A percentile compares a stretch with the other conserved stretches of the same genome.
phyloP scores from a whole-genome alignment of 768 basidiomycete species.

The Pilatotrama ljubarskyi region DNA sequence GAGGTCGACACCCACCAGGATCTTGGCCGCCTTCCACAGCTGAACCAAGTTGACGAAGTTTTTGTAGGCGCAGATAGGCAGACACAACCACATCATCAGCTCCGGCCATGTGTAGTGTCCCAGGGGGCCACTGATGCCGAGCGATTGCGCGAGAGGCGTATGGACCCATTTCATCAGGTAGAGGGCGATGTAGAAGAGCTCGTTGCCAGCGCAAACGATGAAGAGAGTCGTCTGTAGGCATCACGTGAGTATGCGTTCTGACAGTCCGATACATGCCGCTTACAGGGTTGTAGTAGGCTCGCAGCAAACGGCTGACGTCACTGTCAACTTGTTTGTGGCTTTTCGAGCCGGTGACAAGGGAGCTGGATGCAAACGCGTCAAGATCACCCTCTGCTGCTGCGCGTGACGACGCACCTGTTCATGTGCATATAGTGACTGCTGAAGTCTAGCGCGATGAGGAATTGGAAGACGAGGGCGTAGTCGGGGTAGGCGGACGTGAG shows the following conservation, averaged over 20 bases:
- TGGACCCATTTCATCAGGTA: conserved; percentile 89
- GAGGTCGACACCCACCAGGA: conserved; percentile 89
- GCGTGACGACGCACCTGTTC: conserved; percentile 73
- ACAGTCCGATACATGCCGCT: conserved; percentile 33
- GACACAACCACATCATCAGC: conserved; percentile 59
- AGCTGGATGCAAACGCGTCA: conserved; percentile 49
- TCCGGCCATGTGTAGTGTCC: conserved; percentile 72
- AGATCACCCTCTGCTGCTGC: conserved; percentile 1
- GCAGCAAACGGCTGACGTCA: conserved; percentile 89
- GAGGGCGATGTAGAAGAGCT: conserved; percentile 91
- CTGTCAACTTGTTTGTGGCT: conserved; percentile 93
- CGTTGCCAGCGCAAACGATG: conserved; percentile 92
- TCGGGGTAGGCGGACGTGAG: conserved; percentile 86
- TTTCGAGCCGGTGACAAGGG: conserved; percentile 88
- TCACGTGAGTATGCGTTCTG: background rate
- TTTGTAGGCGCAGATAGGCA: conserved; percentile 74
- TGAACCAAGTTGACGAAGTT: conserved; percentile 95
- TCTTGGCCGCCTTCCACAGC: conserved; percentile 97
- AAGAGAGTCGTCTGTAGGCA: conserved; percentile 74
- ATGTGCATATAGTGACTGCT: conserved; percentile 99
- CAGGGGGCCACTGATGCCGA: conserved; percentile 31
- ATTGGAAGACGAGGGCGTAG: conserved; percentile 87
- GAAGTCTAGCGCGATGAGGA: conserved; percentile 96
- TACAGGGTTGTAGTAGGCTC: conserved; percentile 92
- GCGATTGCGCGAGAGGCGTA: conserved; percentile 60